Evolutionary conservation across 768 basidiomycete species (phyloP).

Genomic region (Rickenella mellea): DNA sequence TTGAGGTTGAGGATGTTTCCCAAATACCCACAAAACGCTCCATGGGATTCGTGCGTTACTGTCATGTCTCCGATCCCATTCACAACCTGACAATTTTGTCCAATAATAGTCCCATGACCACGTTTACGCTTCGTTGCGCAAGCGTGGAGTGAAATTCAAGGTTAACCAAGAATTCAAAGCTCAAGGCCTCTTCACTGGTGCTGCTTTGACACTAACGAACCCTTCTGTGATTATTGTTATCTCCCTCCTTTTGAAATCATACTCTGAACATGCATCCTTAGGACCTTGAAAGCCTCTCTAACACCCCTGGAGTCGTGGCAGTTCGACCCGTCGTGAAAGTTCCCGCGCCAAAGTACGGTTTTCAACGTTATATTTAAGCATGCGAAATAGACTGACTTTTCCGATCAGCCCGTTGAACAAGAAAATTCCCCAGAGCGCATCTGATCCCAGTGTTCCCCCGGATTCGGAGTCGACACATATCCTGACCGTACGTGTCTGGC

Average conservation of each 20-base stretch:
- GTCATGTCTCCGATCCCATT: not conserved
- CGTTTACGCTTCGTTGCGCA: constrained; percentile 38
- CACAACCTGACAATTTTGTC: not conserved
- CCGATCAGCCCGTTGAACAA: constrained; percentile 32
- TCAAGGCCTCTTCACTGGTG: constrained; percentile 48
- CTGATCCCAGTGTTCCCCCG: constrained; percentile 32
- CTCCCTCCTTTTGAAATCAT: not conserved
- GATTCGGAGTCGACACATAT: constrained; percentile 44
- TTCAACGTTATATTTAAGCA: not conserved
- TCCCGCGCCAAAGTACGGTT: constrained; percentile 30
- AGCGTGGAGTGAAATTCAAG: constrained; percentile 32
- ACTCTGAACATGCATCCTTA: constrained; percentile 11
- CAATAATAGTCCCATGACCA: constrained; percentile 33
- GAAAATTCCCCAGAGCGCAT: constrained; percentile 29
- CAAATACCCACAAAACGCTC: constrained; percentile 5
- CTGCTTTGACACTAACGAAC: constrained; percentile 32
- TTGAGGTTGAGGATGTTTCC: constrained; percentile 37
- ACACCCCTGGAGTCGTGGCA: constrained; percentile 42
- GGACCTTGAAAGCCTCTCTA: constrained; percentile 37
- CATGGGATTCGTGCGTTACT: not conserved
- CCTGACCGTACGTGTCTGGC: constrained; percentile 31
- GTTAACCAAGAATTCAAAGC: constrained; percentile 45
- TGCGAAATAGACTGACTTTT: not conserved
- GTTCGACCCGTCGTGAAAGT: constrained; percentile 45
- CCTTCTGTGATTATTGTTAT: not conserved